Evolutionary conservation across 2,329 filamentous ascomycete species (phyloP).

Genomic region (Exophiala spinifera): DNA sequence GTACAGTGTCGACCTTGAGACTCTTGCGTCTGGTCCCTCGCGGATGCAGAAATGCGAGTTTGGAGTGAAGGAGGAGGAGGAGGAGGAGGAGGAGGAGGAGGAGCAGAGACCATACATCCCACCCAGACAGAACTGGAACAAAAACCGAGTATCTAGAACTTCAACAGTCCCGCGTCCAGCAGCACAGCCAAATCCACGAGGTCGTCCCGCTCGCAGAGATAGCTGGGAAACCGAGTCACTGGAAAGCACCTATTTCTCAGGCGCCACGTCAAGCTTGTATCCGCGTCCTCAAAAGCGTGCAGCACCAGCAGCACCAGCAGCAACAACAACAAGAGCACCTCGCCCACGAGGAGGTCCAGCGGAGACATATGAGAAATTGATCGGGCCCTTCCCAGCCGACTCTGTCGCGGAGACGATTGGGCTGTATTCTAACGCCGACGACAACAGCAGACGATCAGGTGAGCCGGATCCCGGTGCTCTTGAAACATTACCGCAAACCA

Average conservation of each 20-base stretch:
- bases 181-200: background rate
- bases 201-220: background rate
- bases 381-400: background rate
- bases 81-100: background rate
- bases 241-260: background rate
- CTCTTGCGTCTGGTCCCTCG: background rate
- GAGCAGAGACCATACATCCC: conserved; percentile 8
- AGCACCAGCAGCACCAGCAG: no score
- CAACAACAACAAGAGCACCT: no score
- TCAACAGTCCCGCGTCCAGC: no score
- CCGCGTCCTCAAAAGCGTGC: no score
- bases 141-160: no score
- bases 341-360: conserved; percentile 4
- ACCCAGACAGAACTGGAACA: conserved; percentile 11
- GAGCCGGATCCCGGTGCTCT: background rate
- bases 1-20: background rate
- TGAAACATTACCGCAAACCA: background rate
- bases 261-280: background rate
- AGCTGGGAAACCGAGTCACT: conserved; percentile 10
- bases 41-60: background rate
- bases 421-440: no score
- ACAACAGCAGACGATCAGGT: background rate
- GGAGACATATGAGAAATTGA: conserved; percentile 14
- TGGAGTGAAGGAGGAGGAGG: background rate
- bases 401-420: background rate